A percentile compares a stretch with the other conserved stretches of the same genome.
Evolutionary conservation across 1,284 basidiomycete species (phyloP).

Genomic region (Sporisorium iseilematis-ciliati): DNA sequence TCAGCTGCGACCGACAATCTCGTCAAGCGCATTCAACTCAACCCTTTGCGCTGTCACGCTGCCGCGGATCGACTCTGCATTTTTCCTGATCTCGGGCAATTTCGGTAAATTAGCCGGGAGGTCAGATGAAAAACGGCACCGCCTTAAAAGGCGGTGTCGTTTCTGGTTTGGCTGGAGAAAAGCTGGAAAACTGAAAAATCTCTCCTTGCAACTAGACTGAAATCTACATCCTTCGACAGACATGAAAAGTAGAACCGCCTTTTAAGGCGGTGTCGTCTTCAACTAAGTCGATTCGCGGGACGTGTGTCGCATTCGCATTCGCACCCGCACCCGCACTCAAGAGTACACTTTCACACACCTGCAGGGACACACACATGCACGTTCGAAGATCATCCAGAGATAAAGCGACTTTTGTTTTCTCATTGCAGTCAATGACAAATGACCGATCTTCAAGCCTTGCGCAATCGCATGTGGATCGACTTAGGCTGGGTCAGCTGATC

Average conservation of each 20-base stretch:
- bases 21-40: neutral
- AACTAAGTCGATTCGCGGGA: too few relatives aligned
- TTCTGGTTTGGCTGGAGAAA: too few relatives aligned
- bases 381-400: neutral
- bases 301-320: slow-evolving; percentile 8
- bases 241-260: too few relatives aligned
- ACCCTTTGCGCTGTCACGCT: neutral
- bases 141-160: too few relatives aligned
- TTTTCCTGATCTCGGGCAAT: slow-evolving; percentile 11
- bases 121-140: too few relatives aligned
- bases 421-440: neutral
- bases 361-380: neutral
- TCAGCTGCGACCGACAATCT: too few relatives aligned
- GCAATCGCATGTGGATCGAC: slow-evolving; percentile 56
- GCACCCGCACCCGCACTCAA: neutral
- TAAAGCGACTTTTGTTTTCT: too few relatives aligned
- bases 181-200: too few relatives aligned
- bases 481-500: slow-evolving; percentile 54
- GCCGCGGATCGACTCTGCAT: slow-evolving; percentile 10
- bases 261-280: too few relatives aligned
- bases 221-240: too few relatives aligned
- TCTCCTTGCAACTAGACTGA: too few relatives aligned
- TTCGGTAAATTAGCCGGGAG: slow-evolving; percentile 14
- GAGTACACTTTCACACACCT: neutral
- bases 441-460: slow-evolving; percentile 26